phyloP scores from a whole-genome alignment of 441 rosid species.

The Syzygium malaccense region DNA sequence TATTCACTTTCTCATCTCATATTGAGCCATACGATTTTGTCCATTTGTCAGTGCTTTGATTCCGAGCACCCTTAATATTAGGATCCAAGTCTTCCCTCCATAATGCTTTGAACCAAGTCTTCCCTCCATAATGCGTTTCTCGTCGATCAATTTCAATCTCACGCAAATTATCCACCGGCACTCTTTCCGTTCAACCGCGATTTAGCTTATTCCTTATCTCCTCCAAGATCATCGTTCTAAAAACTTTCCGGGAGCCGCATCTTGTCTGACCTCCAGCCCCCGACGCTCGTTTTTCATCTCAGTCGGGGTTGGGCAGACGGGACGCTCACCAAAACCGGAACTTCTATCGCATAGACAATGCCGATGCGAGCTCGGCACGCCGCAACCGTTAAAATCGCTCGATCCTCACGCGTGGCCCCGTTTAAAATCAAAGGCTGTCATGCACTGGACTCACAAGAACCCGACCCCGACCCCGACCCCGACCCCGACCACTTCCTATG shows the following conservation, averaged over 20 bases:
- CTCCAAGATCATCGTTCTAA: neutral
- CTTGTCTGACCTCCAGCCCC: neutral
- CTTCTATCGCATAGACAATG: neutral
- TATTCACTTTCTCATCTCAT: accelerated
- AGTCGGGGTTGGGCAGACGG: neutral
- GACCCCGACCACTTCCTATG: neutral
- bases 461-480: neutral
- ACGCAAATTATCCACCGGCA: neutral
- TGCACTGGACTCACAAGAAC: neutral
- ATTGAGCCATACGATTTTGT: neutral
- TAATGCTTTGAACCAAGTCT: neutral
- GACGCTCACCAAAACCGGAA: neutral
- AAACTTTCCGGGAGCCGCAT: neutral
- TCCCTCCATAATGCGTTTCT: neutral
- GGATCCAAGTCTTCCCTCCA: neutral
- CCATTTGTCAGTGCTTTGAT: accelerated
- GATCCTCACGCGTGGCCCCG: neutral
- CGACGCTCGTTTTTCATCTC: neutral
- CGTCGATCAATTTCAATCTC: neutral
- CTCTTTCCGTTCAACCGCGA: neutral
- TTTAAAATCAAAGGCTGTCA: neutral
- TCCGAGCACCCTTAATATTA: neutral
- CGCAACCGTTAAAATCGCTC: neutral
- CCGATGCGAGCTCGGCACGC: neutral
- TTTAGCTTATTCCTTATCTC: neutral